Evolutionary conservation across 2,329 filamentous ascomycete species (phyloP).

Genomic region (Aspergillus ibericus): DNA sequence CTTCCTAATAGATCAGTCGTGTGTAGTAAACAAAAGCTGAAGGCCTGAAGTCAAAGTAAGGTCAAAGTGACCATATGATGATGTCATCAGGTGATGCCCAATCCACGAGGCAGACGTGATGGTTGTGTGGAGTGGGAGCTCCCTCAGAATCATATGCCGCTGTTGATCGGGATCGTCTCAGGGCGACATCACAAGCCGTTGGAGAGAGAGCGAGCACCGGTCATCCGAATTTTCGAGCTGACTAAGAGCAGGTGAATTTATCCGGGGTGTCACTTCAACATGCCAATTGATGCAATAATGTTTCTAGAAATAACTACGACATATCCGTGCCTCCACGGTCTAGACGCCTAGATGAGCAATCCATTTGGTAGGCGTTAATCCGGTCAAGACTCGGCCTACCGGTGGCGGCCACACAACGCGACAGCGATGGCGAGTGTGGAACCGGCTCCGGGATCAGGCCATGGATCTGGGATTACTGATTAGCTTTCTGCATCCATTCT

Average conservation of each 20-base stretch:
- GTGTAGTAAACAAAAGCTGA: not conserved
- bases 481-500: slow-evolving; percentile 1
- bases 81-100: not conserved
- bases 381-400: not conserved
- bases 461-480: not conserved
- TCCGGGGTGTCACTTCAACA: not conserved
- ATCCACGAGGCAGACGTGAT: not conserved
- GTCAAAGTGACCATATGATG: not conserved
- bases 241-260: not conserved
- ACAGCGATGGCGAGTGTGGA: not conserved
- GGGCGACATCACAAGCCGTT: not conserved
- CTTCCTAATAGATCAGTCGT: not conserved
- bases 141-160: not conserved
- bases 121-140: not conserved
- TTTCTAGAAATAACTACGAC: not conserved
- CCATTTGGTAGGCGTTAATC: not conserved
- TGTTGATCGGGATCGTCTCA: not conserved
- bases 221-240: not conserved
- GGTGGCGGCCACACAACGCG: not conserved
- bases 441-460: slow-evolving; percentile 4
- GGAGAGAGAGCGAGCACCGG: too few species aligned
- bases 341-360: not conserved
- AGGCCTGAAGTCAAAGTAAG: not conserved
- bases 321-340: not conserved
- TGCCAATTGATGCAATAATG: not conserved